Conservation (phyloP, 768 basidiomycete species). For the Sutorius australiensis region DNA sequence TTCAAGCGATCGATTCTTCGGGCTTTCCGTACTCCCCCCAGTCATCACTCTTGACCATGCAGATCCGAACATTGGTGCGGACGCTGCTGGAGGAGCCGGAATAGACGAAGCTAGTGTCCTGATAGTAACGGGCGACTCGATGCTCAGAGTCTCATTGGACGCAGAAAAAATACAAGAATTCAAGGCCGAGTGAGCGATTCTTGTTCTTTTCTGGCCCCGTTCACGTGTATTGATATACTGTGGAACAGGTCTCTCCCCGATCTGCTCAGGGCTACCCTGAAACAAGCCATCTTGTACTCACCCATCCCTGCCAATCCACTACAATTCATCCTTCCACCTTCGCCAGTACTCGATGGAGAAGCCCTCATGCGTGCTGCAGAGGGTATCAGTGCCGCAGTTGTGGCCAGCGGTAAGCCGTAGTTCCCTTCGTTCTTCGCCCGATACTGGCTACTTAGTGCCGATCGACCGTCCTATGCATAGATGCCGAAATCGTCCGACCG, state of each 20-base stretch:
- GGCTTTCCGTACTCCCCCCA: conserved; percentile 49
- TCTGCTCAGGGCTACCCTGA: conserved; percentile 76
- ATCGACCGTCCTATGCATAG: conserved; percentile 29
- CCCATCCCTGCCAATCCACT: conserved; percentile 73
- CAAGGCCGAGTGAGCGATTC: conserved; percentile 53
- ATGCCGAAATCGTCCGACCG: conserved; percentile 62
- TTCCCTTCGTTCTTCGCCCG: background rate
- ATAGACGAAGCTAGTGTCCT: conserved; percentile 19
- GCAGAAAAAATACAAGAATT: conserved; percentile 58
- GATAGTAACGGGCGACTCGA: conserved; percentile 57
- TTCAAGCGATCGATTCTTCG: conserved; percentile 63
- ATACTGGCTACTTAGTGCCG: background rate
- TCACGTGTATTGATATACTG: background rate
- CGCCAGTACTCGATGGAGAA: conserved; percentile 63
- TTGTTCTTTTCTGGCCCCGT: background rate
- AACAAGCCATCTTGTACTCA: conserved; percentile 78
- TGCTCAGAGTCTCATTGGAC: conserved; percentile 65
- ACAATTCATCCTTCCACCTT: conserved; percentile 74
- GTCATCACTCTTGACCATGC: conserved; percentile 20
- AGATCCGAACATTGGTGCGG: conserved; percentile 11
- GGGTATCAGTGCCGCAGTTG: conserved; percentile 64
- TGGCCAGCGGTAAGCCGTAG: conserved; percentile 60
- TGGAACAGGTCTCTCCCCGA: conserved; percentile 59
- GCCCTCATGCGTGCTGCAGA: conserved; percentile 78
- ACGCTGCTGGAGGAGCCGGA: conserved; percentile 5